phyloP scores from a whole-genome alignment of 257 asterid species.

The Solanum lignicaule region DNA sequence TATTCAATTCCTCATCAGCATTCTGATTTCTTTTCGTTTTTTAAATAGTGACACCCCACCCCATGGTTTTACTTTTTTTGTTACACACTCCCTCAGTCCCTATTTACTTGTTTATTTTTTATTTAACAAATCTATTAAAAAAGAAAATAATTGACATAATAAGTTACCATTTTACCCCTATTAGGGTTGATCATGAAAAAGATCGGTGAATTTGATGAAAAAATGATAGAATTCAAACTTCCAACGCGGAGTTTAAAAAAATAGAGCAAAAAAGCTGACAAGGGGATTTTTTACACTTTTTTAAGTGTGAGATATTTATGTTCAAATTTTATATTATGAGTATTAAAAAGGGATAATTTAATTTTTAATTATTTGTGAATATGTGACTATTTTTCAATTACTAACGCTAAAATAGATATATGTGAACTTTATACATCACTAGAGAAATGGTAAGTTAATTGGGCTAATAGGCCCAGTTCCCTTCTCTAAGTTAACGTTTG shows the following conservation, averaged over 20 bases:
- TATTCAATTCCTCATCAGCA: neutral
- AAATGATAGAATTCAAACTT: no score
- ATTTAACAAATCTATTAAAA: no score
- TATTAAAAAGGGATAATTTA: neutral
- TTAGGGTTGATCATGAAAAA: no score
- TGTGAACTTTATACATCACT: neutral
- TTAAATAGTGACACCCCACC: neutral
- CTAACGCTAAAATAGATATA: neutral
- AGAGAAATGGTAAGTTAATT: neutral
- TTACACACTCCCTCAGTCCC: accelerated
- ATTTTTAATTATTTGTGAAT: neutral
- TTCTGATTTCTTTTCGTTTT: neutral
- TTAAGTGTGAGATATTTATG: neutral
- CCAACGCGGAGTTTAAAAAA: no score
- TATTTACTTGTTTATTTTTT: no score
- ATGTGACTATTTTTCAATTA: neutral
- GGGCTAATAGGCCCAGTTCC: neutral
- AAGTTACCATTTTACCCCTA: no score
- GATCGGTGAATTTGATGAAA: no score
- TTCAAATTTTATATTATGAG: no score
- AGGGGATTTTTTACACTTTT: no score
- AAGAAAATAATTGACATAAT: no score
- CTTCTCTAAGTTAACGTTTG: neutral
- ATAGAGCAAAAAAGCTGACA: no score
- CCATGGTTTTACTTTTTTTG: neutral